These are phyloP conservation scores for Paramecium biaurelia DNA, from an alignment of 73 alveolate genomes.

Conservation along the genomic window DNA sequence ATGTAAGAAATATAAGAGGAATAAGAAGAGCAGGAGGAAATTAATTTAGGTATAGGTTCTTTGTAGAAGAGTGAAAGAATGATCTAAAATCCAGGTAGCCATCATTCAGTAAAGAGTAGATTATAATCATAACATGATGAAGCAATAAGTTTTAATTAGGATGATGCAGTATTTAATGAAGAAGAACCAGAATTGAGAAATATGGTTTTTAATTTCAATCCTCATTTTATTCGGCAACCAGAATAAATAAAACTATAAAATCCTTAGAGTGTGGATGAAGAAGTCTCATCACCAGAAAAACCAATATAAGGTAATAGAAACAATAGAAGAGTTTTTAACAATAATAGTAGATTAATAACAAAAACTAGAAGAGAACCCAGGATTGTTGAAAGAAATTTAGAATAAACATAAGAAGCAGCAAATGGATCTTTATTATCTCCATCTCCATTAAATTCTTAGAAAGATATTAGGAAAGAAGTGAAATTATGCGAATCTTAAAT, in stretches of 20 bases:
- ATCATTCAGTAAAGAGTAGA: constrained; percentile 27
- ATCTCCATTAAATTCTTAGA: neutral
- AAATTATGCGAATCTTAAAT: neutral
- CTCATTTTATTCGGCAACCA: neutral
- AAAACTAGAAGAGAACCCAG: neutral
- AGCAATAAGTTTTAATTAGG: constrained; percentile 21
- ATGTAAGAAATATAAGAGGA: constrained; percentile 19
- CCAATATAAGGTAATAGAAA: neutral
- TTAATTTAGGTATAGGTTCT: neutral
- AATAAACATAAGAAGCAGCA: neutral
- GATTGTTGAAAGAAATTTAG: neutral
- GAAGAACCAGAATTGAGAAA: neutral
- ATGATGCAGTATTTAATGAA: constrained; percentile 45
- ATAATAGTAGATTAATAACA: neutral
- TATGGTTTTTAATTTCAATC: neutral
- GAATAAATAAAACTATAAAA: neutral
- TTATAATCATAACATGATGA: neutral
- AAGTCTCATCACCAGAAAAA: neutral
- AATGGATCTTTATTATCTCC: neutral
- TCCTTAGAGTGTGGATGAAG: neutral
- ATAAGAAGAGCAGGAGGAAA: neutral
- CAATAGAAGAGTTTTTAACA: neutral
- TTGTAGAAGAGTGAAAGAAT: neutral
- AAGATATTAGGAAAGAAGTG: neutral
- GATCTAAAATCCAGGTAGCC: neutral